Percentiles rank a stretch among this genome's conserved stretches.
These are phyloP conservation scores for Rhizopogon sp. DNA, from an alignment of 768 basidiomycete species.

Conservation along the genomic window DNA sequence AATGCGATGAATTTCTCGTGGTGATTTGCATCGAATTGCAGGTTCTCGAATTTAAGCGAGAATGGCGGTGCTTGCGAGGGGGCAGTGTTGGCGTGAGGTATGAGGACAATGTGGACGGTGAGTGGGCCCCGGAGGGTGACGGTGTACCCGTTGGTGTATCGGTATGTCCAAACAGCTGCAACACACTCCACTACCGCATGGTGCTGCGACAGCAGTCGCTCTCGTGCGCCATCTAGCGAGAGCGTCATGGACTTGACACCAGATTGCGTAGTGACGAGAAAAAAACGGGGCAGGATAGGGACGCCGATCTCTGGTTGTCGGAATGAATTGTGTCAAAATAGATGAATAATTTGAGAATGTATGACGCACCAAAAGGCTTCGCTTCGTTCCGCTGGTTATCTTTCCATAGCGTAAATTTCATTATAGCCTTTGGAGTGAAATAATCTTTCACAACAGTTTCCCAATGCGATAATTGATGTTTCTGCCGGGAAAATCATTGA, in stretches of 20 bases:
- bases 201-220: constrained; percentile 48
- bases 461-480: constrained; percentile 68
- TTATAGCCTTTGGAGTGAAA: constrained; percentile 63
- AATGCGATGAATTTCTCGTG: constrained; percentile 75
- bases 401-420: constrained; percentile 86
- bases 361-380: constrained; percentile 66
- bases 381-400: constrained; percentile 76
- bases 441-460: constrained; percentile 57
- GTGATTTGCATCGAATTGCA: constrained; percentile 66
- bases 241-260: constrained; percentile 82
- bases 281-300: constrained; percentile 78
- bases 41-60: constrained; percentile 62
- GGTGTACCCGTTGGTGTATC: constrained; percentile 73
- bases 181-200: constrained; percentile 63
- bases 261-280: constrained; percentile 78
- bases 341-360: constrained; percentile 6
- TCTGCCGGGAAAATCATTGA: constrained; percentile 30
- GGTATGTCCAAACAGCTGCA: constrained; percentile 76
- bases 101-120: constrained; percentile 51
- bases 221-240: constrained; percentile 73
- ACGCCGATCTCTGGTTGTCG: constrained; percentile 63
- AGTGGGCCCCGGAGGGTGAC: constrained; percentile 74
- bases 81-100: constrained; percentile 17
- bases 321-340: constrained; percentile 6
- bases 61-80: constrained; percentile 18